Percentiles rank a stretch among this genome's conserved stretches.
Evolutionary conservation across 352 stramenopile genomes (phyloP).

Genomic region (Phytophthora fragariae): DNA sequence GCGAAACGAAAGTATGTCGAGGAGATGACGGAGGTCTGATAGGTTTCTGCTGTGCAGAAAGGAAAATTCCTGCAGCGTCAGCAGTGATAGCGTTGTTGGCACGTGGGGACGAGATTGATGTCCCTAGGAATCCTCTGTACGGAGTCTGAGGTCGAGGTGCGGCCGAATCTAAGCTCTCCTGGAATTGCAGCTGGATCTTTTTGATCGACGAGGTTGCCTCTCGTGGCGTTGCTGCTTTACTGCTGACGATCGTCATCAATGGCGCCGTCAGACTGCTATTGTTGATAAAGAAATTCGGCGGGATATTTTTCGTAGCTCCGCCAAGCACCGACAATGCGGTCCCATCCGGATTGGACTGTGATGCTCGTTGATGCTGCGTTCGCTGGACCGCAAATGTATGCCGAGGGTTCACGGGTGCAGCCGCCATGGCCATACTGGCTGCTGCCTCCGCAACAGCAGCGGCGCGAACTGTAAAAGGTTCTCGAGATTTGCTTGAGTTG

Average conservation of each 20-base stretch:
- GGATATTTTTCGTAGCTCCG: conserved; percentile 20
- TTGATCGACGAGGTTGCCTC: conserved; percentile 18
- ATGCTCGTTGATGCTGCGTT: conserved; percentile 13
- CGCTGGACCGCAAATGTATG: conserved; percentile 21
- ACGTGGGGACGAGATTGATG: conserved; percentile 27
- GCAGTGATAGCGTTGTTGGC: conserved; percentile 19
- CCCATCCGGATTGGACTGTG: conserved; percentile 16
- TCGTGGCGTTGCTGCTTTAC: conserved; percentile 23
- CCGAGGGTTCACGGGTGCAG: conserved; percentile 10
- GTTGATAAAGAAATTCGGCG: conserved; percentile 29
- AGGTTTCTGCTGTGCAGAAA: conserved; percentile 23
- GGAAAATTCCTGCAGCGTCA: conserved; percentile 21
- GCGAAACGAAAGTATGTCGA: conserved; percentile 15
- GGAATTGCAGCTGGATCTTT: conserved; percentile 31
- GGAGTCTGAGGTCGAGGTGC: conserved; percentile 22
- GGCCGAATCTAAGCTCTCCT: conserved; percentile 7
- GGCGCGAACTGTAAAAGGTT: conserved; percentile 36
- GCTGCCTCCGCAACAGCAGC: conserved; percentile 35
- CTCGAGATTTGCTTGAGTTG: conserved; percentile 9
- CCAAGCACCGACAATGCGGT: conserved; percentile 2
- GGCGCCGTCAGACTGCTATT: conserved; percentile 41
- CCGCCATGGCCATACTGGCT: conserved; percentile 27
- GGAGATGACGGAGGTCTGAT: conserved; percentile 22
- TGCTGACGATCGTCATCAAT: conserved; percentile 40
- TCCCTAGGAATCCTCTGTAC: conserved; percentile 10